A percentile compares a stretch with the other conserved stretches of the same genome.
phyloP scores from a whole-genome alignment of 2,329 filamentous ascomycete species.

The Boeremia exigua region DNA sequence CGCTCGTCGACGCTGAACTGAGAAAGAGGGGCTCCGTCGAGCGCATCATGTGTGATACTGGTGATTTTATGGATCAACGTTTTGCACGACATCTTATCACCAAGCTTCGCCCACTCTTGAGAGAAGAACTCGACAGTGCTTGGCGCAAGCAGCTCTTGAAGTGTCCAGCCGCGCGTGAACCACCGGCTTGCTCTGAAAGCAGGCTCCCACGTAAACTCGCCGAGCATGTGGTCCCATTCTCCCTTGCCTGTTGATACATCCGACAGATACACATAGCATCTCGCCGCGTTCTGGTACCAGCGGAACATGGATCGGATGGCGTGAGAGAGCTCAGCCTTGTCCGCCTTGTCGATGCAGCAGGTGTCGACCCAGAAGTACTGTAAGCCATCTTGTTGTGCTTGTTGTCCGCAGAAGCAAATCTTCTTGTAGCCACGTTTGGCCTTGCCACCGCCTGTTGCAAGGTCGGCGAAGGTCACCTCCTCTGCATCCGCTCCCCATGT shows the following conservation, averaged over 20 bases:
- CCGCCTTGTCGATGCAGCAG: no score
- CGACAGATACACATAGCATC: constrained; percentile 6
- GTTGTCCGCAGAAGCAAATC: not conserved
- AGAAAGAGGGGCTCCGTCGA: not conserved
- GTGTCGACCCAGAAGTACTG: no score
- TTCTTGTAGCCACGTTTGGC: not conserved
- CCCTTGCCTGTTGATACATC: no score
- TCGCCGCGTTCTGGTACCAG: constrained; percentile 2
- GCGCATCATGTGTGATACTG: not conserved
- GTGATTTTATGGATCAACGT: not conserved
- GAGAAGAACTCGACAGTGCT: not conserved
- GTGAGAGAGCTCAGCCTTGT: constrained; percentile 1
- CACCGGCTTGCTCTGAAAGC: no score
- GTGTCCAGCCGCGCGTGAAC: no score
- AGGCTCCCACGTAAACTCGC: no score
- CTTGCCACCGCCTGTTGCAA: not conserved
- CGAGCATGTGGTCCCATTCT: no score
- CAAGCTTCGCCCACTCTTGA: not conserved
- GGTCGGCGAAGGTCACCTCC: constrained; percentile 7
- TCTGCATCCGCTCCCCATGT: constrained; percentile 1
- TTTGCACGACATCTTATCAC: not conserved
- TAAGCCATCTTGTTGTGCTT: not conserved
- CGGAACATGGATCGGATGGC: constrained; percentile 25
- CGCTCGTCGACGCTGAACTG: not conserved
- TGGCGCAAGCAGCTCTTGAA: constrained; percentile 1